Evolutionary conservation across 2,329 filamentous ascomycete genomes (phyloP).

Genomic region (Colletotrichum camelliae): DNA sequence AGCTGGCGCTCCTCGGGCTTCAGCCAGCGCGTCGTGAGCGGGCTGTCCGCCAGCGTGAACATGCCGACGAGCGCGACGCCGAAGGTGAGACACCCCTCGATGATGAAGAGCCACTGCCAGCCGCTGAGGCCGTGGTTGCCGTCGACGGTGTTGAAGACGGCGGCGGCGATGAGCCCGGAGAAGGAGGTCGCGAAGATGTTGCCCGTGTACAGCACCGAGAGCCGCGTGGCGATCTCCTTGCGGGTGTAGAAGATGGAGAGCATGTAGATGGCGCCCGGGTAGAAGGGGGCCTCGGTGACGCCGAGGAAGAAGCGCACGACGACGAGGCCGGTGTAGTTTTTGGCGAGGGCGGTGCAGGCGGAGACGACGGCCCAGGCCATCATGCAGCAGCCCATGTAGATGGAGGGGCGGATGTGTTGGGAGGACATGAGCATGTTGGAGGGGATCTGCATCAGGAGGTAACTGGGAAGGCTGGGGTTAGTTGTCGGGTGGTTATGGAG

Average conservation of each 20-base stretch:
- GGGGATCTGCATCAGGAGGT: conserved; percentile 52
- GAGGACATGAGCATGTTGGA: conserved; percentile 49
- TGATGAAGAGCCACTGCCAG: conserved; percentile 39
- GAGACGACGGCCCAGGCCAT: conserved; percentile 46
- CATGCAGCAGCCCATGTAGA: conserved; percentile 38
- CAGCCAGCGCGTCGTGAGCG: conserved; percentile 41
- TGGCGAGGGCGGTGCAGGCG: conserved; percentile 44
- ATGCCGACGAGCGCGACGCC: conserved; percentile 33
- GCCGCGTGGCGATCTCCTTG: conserved; percentile 48
- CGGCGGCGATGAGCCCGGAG: conserved; percentile 48
- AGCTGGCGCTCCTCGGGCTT: conserved; percentile 42
- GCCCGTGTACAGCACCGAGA: conserved; percentile 50
- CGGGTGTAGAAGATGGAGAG: conserved; percentile 61
- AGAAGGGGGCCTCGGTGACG: conserved; percentile 45
- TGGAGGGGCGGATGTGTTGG: conserved; percentile 36
- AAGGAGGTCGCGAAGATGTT: conserved; percentile 42
- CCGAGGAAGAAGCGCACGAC: conserved; percentile 47
- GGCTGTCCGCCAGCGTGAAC: conserved; percentile 40
- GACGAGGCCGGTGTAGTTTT: conserved; percentile 46
- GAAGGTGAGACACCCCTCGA: conserved; percentile 34
- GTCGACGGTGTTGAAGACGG: conserved; percentile 39
- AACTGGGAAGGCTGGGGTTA: conserved; percentile 25
- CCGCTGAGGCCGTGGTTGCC: conserved; percentile 29
- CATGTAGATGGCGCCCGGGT: conserved; percentile 40
- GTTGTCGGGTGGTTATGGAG: neutral